Evolutionary conservation across 2,329 filamentous ascomycete species (phyloP), one percentile per base, ranked within the genome.

Genomic region (Diaporthe helianthi): DNA sequence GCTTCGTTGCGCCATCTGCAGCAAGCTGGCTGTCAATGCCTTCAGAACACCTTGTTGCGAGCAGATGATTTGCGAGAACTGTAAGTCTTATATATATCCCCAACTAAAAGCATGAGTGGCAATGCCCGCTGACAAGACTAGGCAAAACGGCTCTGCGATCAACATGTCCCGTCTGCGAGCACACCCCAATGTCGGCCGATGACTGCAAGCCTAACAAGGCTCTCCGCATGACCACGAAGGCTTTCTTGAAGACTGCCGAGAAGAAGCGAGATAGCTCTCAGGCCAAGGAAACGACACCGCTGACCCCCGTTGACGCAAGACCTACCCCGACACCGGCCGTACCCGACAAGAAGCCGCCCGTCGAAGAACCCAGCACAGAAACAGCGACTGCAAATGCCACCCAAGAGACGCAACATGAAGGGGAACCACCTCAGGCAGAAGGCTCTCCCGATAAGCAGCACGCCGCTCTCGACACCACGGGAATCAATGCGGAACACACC

Each of bases 21-120:
- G 92, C 82, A 94, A 93, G 79, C 86, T 98, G 69, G 94, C 94
- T 36, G 84, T 97, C 73, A 97, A 98, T 78, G 93, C 95, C 10
- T 97, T 93, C 79, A 92, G 94, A 72, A 85, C 98, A 33, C 93
- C 94, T 1, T 99, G 96, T 81, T 99, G 96, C 80, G 96, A 98
- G 77, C 95, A 97, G 78, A 91, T 92, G 49, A 97, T 98, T 69
- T 98, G 96, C 84, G 92, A 95, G 77, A 87, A 85, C 73, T 99
- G 96, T 98, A 83, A 77, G 65, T 8, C 22, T 2, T 9, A 2
- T 13, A 29, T n/a, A n/a, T n/a, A n/a, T n/a, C n/a, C n/a, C n/a
- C 36, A 8, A 44, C 22, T 15, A 8, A 31, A 22, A 31, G 19
- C 4, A 33, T 63, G 3, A 26, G n/a, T 24, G 31, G 15, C 58